A percentile compares a stretch with the other conserved stretches of the same genome.
Evolutionary conservation across 768 basidiomycete genomes (phyloP).

Genomic region (Boletus subcaerulescens): DNA sequence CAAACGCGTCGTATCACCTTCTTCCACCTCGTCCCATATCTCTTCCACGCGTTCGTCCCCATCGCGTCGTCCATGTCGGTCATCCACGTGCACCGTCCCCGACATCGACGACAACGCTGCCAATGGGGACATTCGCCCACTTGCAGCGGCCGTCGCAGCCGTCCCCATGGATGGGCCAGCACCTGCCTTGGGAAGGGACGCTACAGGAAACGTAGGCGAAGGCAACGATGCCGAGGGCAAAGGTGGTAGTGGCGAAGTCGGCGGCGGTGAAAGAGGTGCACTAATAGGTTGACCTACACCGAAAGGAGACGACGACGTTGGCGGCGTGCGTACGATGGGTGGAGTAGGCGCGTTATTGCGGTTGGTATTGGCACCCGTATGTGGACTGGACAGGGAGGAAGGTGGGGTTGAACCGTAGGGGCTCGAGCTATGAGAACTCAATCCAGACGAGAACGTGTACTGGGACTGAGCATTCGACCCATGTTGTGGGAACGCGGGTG

Average conservation of each 20-base stretch:
- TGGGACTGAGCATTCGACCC: conserved; percentile 5
- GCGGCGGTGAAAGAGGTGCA: conserved; percentile 23
- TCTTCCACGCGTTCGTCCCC: neutral
- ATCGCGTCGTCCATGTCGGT: neutral
- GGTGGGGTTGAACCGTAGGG: conserved; percentile 2
- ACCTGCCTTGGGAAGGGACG: neutral
- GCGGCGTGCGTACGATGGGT: conserved; percentile 9
- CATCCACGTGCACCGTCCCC: neutral
- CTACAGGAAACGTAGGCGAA: conserved; percentile 7
- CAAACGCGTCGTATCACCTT: conserved; percentile 19
- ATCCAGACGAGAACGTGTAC: conserved; percentile 19
- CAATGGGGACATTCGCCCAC: conserved; percentile 19
- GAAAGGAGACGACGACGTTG: neutral
- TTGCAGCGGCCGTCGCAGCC: conserved; percentile 14
- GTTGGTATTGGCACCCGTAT: neutral
- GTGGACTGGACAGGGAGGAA: neutral
- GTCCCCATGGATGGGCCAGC: neutral
- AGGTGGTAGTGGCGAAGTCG: conserved; percentile 22
- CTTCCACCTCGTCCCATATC: conserved; percentile 8
- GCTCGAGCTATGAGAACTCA: conserved; percentile 8
- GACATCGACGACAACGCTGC: conserved; percentile 3
- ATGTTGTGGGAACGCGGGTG: conserved; percentile 11
- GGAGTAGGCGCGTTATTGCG: neutral
- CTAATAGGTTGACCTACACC: neutral
- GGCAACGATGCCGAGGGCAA: conserved; percentile 13